Base-by-base conservation (phyloP, 2,329 filamentous ascomycete genomes). In the Calonectria hawksworthii region DNA sequence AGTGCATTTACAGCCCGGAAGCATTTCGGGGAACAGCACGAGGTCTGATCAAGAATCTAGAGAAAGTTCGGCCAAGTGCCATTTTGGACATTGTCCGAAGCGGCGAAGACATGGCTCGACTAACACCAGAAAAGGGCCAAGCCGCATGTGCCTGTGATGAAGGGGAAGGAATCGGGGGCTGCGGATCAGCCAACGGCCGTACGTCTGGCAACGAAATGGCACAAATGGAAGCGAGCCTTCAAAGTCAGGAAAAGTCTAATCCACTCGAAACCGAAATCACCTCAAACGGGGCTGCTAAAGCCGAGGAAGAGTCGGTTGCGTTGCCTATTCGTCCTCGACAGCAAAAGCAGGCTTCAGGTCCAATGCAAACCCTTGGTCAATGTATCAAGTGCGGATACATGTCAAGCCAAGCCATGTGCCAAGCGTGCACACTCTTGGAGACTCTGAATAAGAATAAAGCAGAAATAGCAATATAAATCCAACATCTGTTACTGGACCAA, bases 1-100 rank as follows among this genome's bases (percentile, higher is more conserved):
- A 99, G 86, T 99, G 97, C 88, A 96, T 99, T 75, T 99, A 99
- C 88, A 98, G 95, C 69, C 97, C 97, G 0, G 97, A 99, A 85
- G 97, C 97, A 2, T 99, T 99, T 83, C 91, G 97, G 74, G 97
- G 97, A 4, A 98, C 95, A 78, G 97, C 97, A 2, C 91, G 97
- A 77, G 95, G 93, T 32, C 87, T 99, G 73, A 98, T 99, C 85
- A 99, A 99, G 87, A 98, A 96, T 79, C 88, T 99, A 38, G 97
- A 99, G 86, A 94, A 94, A 80, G 95, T 99, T 10, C 91, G 97
- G 2, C 96, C 97, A 1, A 98, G 96, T 81, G 96, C 96, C 4
- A 99, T 99, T 67, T 84, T 99, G 70, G 97, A 99, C 83, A 95
- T 99, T 68, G 96, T 99, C 34, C 91, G 94, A 73, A 98, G 96